Percentiles rank a stretch among this genome's conserved stretches.
Evolutionary conservation across 2,329 filamentous ascomycete genomes (phyloP).

Genomic region (Monosporascus sp.): DNA sequence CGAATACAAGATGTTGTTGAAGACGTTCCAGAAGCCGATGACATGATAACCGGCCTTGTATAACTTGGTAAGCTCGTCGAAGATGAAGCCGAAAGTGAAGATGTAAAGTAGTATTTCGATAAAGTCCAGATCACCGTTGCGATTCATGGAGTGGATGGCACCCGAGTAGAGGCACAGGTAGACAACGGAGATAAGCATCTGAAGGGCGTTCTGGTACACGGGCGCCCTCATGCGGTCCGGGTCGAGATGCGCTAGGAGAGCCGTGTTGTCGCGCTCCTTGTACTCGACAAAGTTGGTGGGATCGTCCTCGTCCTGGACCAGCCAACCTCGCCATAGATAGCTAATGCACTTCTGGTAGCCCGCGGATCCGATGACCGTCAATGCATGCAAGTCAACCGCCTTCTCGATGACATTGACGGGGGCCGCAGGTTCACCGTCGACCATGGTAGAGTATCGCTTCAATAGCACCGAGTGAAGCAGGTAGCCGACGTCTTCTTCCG

Average conservation of each 20-base stretch:
- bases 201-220: conserved; percentile 84
- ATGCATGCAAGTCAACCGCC: conserved; percentile 85
- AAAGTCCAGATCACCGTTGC: conserved; percentile 72
- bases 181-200: conserved; percentile 76
- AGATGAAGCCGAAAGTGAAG: conserved; percentile 87
- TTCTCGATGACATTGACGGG: conserved; percentile 89
- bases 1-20: conserved; percentile 79
- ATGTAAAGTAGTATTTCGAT: conserved; percentile 82
- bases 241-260: conserved; percentile 78
- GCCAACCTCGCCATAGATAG: conserved; percentile 92
- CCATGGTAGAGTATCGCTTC: conserved; percentile 78
- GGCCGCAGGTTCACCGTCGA: conserved; percentile 63
- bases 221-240: conserved; percentile 92
- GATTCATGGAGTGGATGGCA: conserved; percentile 92
- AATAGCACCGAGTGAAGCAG: conserved; percentile 77
- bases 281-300: conserved; percentile 87
- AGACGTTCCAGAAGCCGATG: conserved; percentile 93
- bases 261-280: conserved; percentile 70
- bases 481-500: conserved; percentile 71
- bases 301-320: conserved; percentile 92
- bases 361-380: conserved; percentile 81
- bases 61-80: conserved; percentile 80
- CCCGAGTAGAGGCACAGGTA: conserved; percentile 82
- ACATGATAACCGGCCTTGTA: conserved; percentile 93
- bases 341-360: conserved; percentile 95